Base-by-base conservation (phyloP, 805 yeast species). In the Sungouiella thailandica region DNA sequence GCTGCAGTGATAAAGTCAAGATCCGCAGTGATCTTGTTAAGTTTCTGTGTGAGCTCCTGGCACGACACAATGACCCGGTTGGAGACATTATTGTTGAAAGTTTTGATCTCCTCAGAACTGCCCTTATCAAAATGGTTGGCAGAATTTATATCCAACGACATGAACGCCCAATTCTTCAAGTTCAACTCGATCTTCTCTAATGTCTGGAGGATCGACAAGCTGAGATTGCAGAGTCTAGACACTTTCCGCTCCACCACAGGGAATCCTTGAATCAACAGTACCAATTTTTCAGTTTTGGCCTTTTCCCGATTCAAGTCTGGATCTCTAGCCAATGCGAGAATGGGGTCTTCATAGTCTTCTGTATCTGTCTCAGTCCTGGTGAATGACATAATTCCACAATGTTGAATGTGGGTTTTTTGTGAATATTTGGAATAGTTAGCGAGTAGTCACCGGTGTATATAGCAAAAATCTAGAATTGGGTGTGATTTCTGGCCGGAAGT, bases 131-230 rank as follows among this genome's bases (percentile, higher is more conserved):
- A 66, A 41, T 67, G 71, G 22, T 52, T 55, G 14, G 65, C 61
- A 11, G 73, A 59, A 43, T 69, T 69, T 40, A 65, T 64, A 43
- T 74, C 78, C 17, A 75, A 51, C 7, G 79, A 69, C 28, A 70
- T 55, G 37, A 75, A 74, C 33, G 74, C 78, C 81, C 80, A 75
- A 39, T 70, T 70, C 39, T 69, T 64, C 30, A 72, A 56, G 23
- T 58, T 62, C 23, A 68, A 51, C 41, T 69, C 73, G 14, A 72
- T 59, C 39, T 66, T 65, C 52, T 75, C 80, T 26, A 75, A 53
- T 28, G 73, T 68, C 42, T 74, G 65, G 20, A 75, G 53, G 4
- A 73, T 65, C 35, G 66, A 65, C 36, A 74, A 60, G 7, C 70
- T 58, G 20, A 66, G 57, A 35, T 63, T 70, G 46, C 81, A 75